phyloP scores from a whole-genome alignment of 2,329 filamentous ascomycete species.

The Pseudogymnoascus sp. region DNA sequence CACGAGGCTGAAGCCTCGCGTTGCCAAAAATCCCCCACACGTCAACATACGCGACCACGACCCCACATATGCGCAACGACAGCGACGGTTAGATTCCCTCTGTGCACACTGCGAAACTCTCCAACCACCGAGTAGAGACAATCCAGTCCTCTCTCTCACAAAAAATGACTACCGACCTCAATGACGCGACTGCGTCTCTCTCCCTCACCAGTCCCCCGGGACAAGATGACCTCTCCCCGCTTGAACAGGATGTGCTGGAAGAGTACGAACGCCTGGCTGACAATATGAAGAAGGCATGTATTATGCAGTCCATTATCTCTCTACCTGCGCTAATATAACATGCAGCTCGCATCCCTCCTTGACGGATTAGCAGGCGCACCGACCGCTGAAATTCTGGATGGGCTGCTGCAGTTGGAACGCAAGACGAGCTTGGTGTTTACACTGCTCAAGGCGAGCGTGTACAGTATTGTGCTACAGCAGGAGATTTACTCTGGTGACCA shows the following conservation, averaged over 20 bases:
- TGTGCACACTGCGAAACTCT: neutral
- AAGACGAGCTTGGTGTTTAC: conserved; percentile 96
- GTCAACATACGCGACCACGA: conserved; percentile 6
- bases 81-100: neutral
- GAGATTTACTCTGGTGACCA: conserved; percentile 70
- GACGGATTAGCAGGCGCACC: conserved; percentile 61
- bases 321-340: conserved; percentile 12
- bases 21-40: neutral
- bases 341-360: conserved; percentile 51
- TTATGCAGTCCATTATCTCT: neutral
- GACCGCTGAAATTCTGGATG: conserved; percentile 76
- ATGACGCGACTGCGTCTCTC: conserved; percentile 13
- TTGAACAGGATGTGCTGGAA: conserved; percentile 90
- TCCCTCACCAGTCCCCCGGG: conserved; percentile 25
- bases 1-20: conserved; percentile 3
- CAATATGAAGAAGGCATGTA: conserved; percentile 78
- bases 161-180: conserved; percentile 16
- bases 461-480: conserved; percentile 97
- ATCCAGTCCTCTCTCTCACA: neutral
- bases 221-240: conserved; percentile 54
- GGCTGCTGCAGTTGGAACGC: conserved; percentile 77
- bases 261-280: conserved; percentile 82
- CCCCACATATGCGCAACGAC: conserved; percentile 2
- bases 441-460: conserved; percentile 93
- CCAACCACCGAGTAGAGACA: neutral